Percentiles rank a stretch among this genome's conserved stretches.
Evolutionary conservation across 2,329 filamentous ascomycete genomes (phyloP).

Genomic region (Colletotrichum somersetense): DNA sequence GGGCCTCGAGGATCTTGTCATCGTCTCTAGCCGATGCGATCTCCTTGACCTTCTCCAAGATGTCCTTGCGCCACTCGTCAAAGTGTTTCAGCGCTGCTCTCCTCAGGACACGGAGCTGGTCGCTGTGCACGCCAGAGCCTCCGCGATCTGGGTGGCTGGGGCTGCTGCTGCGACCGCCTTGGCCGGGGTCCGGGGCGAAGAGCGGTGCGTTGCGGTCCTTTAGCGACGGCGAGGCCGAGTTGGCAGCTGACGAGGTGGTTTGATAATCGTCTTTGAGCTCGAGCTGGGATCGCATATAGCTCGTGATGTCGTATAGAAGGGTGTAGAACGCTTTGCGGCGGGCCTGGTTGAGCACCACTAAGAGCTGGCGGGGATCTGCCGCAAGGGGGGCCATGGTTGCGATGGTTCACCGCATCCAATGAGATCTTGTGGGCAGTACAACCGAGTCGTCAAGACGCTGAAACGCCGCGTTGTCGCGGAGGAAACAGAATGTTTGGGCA

Average conservation of each 20-base stretch:
- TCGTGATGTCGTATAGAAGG: constrained; percentile 65
- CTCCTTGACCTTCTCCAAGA: constrained; percentile 78
- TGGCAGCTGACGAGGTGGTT: constrained; percentile 22
- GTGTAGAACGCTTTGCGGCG: constrained; percentile 64
- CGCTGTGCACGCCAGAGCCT: constrained; percentile 43
- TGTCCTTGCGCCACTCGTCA: constrained; percentile 80
- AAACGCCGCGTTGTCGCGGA: background rate
- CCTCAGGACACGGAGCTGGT: constrained; percentile 51
- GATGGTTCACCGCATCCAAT: constrained; percentile 23
- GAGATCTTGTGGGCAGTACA: background rate
- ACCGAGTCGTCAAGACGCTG: background rate
- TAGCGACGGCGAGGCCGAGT: background rate
- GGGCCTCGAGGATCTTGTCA: constrained; percentile 60
- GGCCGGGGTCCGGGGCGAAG: constrained; percentile 42
- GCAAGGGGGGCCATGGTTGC: constrained; percentile 66
- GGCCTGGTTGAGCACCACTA: constrained; percentile 66
- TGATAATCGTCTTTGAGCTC: constrained; percentile 51
- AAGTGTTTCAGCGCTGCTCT: constrained; percentile 75
- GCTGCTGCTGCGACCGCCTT: constrained; percentile 34
- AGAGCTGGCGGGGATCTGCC: constrained; percentile 66
- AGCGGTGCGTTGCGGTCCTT: constrained; percentile 41
- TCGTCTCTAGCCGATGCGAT: constrained; percentile 68
- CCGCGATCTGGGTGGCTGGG: constrained; percentile 36
- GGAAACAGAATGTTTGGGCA: background rate
- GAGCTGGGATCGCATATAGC: constrained; percentile 66